A percentile compares a stretch with the other conserved stretches of the same genome.
Conservation (phyloP, 768 basidiomycete species). For the Lentinula raphanica region DNA sequence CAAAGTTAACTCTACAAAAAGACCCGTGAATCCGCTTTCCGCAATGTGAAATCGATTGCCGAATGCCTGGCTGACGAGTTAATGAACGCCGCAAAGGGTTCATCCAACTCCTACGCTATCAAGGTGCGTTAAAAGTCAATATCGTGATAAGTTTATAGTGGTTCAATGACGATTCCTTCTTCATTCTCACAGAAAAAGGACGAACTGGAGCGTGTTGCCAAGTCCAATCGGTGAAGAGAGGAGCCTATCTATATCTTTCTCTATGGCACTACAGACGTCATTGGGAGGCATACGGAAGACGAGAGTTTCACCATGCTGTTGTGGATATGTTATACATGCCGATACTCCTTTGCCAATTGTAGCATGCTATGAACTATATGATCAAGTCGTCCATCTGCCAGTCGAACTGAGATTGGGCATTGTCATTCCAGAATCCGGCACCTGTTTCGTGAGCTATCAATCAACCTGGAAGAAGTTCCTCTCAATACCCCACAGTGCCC, state of each 20-base stretch:
- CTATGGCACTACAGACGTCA: not conserved
- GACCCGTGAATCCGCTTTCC: conserved; percentile 99
- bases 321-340: not conserved
- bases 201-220: conserved; percentile 99
- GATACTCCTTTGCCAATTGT: not conserved
- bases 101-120: conserved; percentile 99
- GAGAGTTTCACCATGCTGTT: not conserved
- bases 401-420: not conserved
- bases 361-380: conserved; percentile 3
- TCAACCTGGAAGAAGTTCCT: not conserved
- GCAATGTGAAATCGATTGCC: conserved; percentile 98
- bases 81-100: conserved; percentile 99
- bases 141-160: not conserved
- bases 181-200: conserved; percentile 89
- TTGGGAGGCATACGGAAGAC: not conserved
- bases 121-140: conserved; percentile 55
- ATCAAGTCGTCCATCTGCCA: not conserved
- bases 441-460: not conserved
- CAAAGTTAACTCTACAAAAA: conserved; percentile 24
- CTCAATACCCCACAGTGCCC: too few species aligned
- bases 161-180: not conserved
- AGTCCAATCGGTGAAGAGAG: conserved; percentile 92
- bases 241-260: not conserved
- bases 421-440: not conserved
- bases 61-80: conserved; percentile 99